These are phyloP conservation scores for Hygrocybe coccinea DNA, from an alignment of 768 basidiomycete species.

Conservation along the genomic window DNA sequence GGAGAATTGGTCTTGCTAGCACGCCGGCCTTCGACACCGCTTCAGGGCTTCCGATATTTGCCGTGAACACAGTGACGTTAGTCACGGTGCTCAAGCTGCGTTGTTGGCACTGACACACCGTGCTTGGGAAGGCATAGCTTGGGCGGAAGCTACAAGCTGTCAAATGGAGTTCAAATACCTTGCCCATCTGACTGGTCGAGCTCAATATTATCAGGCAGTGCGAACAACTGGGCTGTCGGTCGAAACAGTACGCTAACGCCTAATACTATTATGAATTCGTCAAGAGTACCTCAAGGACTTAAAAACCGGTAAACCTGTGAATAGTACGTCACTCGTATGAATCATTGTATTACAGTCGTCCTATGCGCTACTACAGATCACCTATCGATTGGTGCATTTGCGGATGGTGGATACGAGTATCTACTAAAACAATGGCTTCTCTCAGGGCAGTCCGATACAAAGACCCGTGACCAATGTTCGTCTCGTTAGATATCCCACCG, in stretches of 20 bases:
- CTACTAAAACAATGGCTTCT: conserved; percentile 61
- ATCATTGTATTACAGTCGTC: neutral
- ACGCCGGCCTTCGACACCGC: conserved; percentile 61
- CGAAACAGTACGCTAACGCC: neutral
- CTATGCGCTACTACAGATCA: conserved; percentile 26
- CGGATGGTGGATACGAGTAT: conserved; percentile 67
- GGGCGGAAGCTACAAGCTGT: conserved; percentile 45
- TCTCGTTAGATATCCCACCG: neutral
- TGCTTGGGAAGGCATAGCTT: conserved; percentile 30
- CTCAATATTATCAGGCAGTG: conserved; percentile 43
- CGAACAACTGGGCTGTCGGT: conserved; percentile 1
- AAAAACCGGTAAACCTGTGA: conserved; percentile 20
- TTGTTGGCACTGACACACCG: neutral
- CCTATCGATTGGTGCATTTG: conserved; percentile 51
- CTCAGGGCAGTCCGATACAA: conserved; percentile 40
- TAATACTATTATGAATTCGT: conserved; percentile 28
- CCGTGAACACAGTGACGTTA: conserved; percentile 52
- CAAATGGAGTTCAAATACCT: conserved; percentile 78
- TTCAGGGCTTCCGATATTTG: conserved; percentile 58
- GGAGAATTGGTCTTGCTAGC: conserved; percentile 52
- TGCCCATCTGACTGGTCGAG: conserved; percentile 58
- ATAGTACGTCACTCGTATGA: conserved; percentile 19
- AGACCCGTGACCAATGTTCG: conserved; percentile 49
- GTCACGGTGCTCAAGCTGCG: conserved; percentile 9
- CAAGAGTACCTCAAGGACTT: conserved; percentile 27